These are phyloP conservation scores for Pichia inconspicua DNA, from an alignment of 1,139 yeast genomes.

Conservation along the genomic window DNA sequence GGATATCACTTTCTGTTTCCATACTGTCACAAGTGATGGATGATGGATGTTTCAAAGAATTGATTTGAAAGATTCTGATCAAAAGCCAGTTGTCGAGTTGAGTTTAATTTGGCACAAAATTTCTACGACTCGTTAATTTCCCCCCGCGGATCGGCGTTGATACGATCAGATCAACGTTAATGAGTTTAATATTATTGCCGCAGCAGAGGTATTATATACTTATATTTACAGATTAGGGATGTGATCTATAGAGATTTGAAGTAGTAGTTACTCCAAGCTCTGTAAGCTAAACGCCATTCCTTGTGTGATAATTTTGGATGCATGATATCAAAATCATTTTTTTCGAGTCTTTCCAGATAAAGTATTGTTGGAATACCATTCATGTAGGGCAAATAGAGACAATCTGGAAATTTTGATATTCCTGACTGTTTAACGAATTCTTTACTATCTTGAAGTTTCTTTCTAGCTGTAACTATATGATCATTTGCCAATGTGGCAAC, in stretches of 20 bases:
- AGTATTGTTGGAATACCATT: constrained; percentile 56
- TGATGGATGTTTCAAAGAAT: too few species aligned
- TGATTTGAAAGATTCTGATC: too few species aligned
- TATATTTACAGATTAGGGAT: not conserved
- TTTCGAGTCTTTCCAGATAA: constrained; percentile 54
- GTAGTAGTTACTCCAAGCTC: constrained; percentile 38
- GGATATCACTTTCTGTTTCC: not conserved
- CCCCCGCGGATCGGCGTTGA: not conserved
- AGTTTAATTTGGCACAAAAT: not conserved
- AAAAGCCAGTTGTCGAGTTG: too few species aligned
- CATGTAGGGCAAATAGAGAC: constrained; percentile 61
- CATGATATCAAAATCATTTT: constrained; percentile 55
- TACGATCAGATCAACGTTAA: too few species aligned
- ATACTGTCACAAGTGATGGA: not conserved
- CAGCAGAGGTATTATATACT: too few species aligned
- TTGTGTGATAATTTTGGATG: constrained; percentile 40
- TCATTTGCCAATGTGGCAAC: constrained; percentile 75
- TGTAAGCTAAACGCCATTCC: constrained; percentile 73
- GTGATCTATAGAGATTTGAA: not conserved
- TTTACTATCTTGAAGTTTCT: constrained; percentile 38
- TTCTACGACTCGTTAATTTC: not conserved
- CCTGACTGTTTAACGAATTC: constrained; percentile 31
- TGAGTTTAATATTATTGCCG: too few species aligned
- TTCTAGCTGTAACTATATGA: constrained; percentile 62
- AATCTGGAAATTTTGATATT: constrained; percentile 42